These are phyloP conservation scores for Rhodotorula graminis DNA, from an alignment of 768 basidiomycete species.

Conservation along the genomic window DNA sequence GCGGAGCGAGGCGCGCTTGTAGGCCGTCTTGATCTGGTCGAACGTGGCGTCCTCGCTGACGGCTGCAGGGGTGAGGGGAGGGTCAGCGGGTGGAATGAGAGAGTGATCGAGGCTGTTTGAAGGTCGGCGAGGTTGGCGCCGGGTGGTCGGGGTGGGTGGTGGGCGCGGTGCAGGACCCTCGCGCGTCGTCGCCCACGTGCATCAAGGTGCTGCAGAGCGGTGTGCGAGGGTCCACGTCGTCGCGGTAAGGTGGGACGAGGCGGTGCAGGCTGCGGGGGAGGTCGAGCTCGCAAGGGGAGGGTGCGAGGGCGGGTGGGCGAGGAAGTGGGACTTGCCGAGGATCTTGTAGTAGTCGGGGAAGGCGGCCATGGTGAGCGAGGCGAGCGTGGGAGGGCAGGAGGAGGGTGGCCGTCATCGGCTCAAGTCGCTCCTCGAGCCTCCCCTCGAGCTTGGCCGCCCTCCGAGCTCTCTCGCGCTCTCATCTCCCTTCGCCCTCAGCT, in stretches of 20 bases:
- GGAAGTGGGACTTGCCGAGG: constrained; percentile 5
- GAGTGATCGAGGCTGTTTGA: background rate
- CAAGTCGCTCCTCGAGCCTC: background rate
- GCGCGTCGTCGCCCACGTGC: no score
- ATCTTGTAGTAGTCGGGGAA: constrained; percentile 39
- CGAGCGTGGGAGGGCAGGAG: background rate
- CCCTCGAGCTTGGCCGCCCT: no score
- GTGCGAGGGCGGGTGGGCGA: background rate
- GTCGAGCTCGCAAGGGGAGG: background rate
- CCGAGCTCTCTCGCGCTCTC: no score
- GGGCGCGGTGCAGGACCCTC: no score
- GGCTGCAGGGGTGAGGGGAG: constrained; percentile 1
- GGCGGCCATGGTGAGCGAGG: background rate
- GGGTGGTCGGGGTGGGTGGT: no score
- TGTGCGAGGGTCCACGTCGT: background rate
- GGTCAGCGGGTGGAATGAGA: background rate
- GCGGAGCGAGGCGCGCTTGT: constrained; percentile 35
- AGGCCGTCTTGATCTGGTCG: constrained; percentile 38
- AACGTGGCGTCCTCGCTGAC: constrained; percentile 4
- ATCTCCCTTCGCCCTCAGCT: no score
- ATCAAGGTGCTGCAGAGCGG: no score
- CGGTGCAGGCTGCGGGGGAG: background rate
- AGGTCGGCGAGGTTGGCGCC: background rate
- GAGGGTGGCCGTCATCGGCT: background rate
- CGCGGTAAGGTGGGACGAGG: background rate